Evolutionary conservation across 2,329 filamentous ascomycete species (phyloP), one percentile per base, ranked within the genome.

Genomic region (Fusarium citri): DNA sequence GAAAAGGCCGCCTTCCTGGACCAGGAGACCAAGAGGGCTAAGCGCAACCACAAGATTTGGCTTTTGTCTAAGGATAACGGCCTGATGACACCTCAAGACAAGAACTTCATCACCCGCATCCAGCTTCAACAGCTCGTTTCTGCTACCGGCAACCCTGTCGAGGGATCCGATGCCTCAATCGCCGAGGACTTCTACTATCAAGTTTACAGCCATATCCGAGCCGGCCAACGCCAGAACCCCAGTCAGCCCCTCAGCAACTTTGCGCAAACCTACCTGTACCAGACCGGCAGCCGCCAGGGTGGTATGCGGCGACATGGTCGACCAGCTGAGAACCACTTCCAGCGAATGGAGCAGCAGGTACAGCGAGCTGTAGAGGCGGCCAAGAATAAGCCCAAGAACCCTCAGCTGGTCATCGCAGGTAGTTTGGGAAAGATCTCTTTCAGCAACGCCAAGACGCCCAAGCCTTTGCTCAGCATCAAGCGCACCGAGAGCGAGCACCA

Each of bases 331-430:
- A 99, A 98, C 78, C 96, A 99, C 77, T 93, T 98, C 83, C 96
- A 98, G 79, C 91, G 96, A 58, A 99, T 99, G 96, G 95, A 99
- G 80, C 96, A 99, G 80, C 96, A 99, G 80, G 97, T 99, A 15
- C 95, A 98, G 79, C 91, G 96, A 59, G 96, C 96, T 25, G 96
- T 99, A 1, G 96, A 99, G 78, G 96, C 96, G 2, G 96, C 96
- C 55, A 99, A 98, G 83, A 93, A 94, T 64, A 95, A 97, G 80
- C 96, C 96, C 15, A 99, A 99, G 85, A 98, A 97, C 78, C 97
- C 97, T 76, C 94, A 98, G 79, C 86, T 99, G 11, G 94, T 98
- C 22, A 95, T 99, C 63, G 95, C 98, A 77, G 96, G 96, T 26
- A 98, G 94, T 76, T 83, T 99, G 51, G 96, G 96, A 71, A 99